Evolutionary conservation across 192 early-diverging fungal species (phyloP).

Genomic region (Anaeromyces robustus): DNA sequence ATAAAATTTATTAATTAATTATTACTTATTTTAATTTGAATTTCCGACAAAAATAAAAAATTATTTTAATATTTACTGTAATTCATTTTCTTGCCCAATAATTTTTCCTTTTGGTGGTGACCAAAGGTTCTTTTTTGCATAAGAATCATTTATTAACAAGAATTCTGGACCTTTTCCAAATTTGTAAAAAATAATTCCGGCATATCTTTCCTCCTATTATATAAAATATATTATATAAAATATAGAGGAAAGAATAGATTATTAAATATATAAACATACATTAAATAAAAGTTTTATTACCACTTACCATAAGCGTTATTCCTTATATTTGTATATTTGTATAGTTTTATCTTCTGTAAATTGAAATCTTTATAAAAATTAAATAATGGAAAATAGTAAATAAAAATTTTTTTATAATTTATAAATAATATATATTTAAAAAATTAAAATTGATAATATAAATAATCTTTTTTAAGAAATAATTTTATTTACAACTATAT

Average conservation of each 20-base stretch:
- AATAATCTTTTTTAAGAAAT: too few relatives aligned
- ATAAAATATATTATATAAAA: too few relatives aligned
- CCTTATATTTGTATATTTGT: background rate
- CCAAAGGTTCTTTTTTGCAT: constrained; percentile 66
- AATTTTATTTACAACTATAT: too few relatives aligned
- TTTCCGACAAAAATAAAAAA: background rate
- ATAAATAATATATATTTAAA: too few relatives aligned
- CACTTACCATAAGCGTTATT: background rate
- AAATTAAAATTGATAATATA: too few relatives aligned
- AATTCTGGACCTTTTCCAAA: constrained; percentile 35
- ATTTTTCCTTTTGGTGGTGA: constrained; percentile 62
- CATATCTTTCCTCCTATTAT: background rate
- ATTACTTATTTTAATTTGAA: too few relatives aligned
- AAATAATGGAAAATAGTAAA: too few relatives aligned
- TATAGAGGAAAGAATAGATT: too few relatives aligned
- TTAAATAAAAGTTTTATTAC: too few relatives aligned
- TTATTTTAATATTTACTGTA: constrained; percentile 41
- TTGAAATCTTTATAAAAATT: background rate
- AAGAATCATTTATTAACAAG: constrained; percentile 70
- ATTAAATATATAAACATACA: too few relatives aligned
- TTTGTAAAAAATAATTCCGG: background rate
- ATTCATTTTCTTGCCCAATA: constrained; percentile 64
- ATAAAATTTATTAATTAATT: background rate
- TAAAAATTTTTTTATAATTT: too few relatives aligned
- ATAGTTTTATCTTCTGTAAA: background rate